Evolutionary conservation across 139 green algal species (phyloP), one percentile per base, ranked within the genome.

Genomic region (Ettlia oleoabundans): DNA sequence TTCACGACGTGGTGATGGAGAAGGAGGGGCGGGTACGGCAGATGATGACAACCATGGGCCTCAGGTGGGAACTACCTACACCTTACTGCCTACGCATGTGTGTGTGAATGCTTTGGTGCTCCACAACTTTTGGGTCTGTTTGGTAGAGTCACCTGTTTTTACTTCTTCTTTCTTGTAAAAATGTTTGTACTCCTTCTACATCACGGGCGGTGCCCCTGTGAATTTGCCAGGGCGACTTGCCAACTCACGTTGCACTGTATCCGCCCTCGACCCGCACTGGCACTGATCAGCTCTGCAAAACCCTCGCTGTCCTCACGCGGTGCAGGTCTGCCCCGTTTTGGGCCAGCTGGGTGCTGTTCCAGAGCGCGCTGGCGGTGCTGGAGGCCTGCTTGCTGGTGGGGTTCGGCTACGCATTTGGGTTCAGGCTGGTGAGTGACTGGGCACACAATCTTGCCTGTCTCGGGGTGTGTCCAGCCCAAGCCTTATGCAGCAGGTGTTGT

Each of bases 1-100:
- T 89, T 10, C 81, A 89, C 51, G 85, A 89, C n/a, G 38, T 89
- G 8, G 63, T 86, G 66, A 26, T 55, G 19, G 78, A 89, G 85
- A 86, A 86, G 64, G 85, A 89, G 64, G 78, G 70, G 32, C 80
- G 84, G 38, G 79, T 37, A 2, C 66, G 51, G 38, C 64, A 78
- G 47, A 69, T 78, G 41, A 86, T 88, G 84, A 28, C 37, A 5
- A 40, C 52, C 26, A 86, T 84, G 79, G 84, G 84, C 4, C 72
- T 88, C 26, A 52, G 52, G 64, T 77, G 70, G 43, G 69, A n/a
- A 35, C 7, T 7, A 15, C 30, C 62, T 32, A 38, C 19, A 38
- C 37, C 26, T 35, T n/a, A 38, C 66, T 51, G 33, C 10, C 47
- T 15, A 24, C 18, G 55, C 55, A 32, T 65, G 55, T n/a, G n/a